These are phyloP conservation scores for Candida silvatica DNA, from an alignment of 805 yeast genomes.

Conservation along the genomic window DNA sequence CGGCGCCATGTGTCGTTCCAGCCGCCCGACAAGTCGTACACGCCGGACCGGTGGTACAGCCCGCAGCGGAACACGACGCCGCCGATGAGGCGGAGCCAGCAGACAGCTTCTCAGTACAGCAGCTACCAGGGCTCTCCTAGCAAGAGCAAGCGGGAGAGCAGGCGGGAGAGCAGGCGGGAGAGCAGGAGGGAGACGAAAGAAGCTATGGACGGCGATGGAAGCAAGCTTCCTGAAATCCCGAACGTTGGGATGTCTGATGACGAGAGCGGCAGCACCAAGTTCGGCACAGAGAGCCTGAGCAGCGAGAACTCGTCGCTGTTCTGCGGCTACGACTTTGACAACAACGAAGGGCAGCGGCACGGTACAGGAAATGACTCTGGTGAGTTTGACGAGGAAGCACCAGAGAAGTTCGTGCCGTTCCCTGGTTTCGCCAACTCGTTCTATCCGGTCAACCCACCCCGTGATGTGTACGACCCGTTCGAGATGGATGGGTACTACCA, in stretches of 20 bases:
- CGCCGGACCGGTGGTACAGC: neutral
- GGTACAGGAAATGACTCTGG: neutral
- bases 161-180: neutral
- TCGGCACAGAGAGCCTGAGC: neutral
- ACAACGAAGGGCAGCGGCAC: slow-evolving; percentile 4
- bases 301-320: slow-evolving; percentile 8
- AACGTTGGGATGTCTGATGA: too few relatives aligned
- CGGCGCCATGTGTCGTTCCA: too few relatives aligned
- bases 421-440: slow-evolving; percentile 25
- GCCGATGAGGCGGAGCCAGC: too few relatives aligned
- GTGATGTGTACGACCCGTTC: slow-evolving; percentile 23
- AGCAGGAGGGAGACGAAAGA: too few relatives aligned
- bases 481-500: slow-evolving; percentile 15
- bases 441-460: slow-evolving; percentile 24
- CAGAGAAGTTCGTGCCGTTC: slow-evolving; percentile 25
- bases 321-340: slow-evolving; percentile 19
- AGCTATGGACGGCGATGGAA: neutral
- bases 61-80: too few relatives aligned
- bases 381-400: slow-evolving; percentile 12
- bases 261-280: neutral
- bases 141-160: neutral
- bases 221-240: neutral
- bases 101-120: neutral
- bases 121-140: neutral
- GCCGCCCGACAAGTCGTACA: neutral